These are phyloP conservation scores for Amanita molliuscula DNA, from an alignment of 768 basidiomycete species.

Conservation along the genomic window DNA sequence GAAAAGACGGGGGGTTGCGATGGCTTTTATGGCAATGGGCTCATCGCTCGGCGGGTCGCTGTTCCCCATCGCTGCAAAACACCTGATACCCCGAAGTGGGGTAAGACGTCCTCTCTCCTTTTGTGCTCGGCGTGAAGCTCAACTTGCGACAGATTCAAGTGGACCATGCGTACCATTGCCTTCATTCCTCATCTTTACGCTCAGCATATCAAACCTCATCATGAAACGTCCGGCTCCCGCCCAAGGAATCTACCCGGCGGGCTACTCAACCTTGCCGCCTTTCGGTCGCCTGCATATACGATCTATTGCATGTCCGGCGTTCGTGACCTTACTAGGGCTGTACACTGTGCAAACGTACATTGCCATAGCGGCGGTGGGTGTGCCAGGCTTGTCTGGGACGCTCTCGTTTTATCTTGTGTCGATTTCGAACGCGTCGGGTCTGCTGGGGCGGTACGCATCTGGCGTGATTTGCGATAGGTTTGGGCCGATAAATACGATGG, in stretches of 20 bases:
- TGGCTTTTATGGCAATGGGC: slow-evolving; percentile 57
- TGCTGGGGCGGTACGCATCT: slow-evolving; percentile 46
- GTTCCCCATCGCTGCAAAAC: slow-evolving; percentile 51
- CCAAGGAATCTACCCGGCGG: slow-evolving; percentile 41
- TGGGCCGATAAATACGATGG: slow-evolving; percentile 61
- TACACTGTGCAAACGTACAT: slow-evolving; percentile 73
- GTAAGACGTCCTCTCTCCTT: slow-evolving; percentile 14
- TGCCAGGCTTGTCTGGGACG: slow-evolving; percentile 32
- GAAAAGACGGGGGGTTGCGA: slow-evolving; percentile 43
- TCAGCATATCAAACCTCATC: slow-evolving; percentile 44
- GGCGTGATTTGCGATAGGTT: slow-evolving; percentile 46
- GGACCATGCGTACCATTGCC: slow-evolving; percentile 67
- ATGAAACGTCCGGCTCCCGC: slow-evolving; percentile 45
- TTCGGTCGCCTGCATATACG: slow-evolving; percentile 41
- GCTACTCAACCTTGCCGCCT: slow-evolving; percentile 44
- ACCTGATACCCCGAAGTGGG: slow-evolving; percentile 39
- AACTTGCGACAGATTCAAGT: slow-evolving; percentile 47
- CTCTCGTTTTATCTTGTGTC: slow-evolving; percentile 59
- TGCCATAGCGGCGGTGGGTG: slow-evolving; percentile 39
- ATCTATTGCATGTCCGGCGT: slow-evolving; percentile 48
- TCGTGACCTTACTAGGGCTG: slow-evolving; percentile 53
- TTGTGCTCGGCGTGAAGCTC: background rate
- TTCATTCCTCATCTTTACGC: slow-evolving; percentile 48
- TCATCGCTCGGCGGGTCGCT: slow-evolving; percentile 61
- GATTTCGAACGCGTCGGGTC: slow-evolving; percentile 57